Base-by-base conservation (phyloP, 2,329 filamentous ascomycete genomes). In the Fusarium agapanthi region DNA sequence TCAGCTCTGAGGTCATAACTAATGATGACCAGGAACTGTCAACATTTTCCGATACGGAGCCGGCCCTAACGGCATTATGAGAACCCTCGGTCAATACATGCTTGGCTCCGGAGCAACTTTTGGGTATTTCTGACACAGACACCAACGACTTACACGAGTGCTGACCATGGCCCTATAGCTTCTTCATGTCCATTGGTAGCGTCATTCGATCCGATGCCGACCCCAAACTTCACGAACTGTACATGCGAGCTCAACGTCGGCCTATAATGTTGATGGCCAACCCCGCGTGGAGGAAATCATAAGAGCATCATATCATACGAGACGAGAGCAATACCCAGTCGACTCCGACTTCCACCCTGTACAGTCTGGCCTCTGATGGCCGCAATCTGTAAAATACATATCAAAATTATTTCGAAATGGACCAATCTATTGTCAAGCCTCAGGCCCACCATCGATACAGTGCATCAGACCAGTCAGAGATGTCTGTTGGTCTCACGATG, bases 151-250 rank as follows among this genome's bases (percentile, higher is more conserved):
- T 51, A 41, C 26, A 61, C 32, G 14, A 18, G 51, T 38, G 64
- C 73, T 81, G 47, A 81, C 65, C 41, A 40, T 18, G 26, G 43
- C 34, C 5, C 16, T 61, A 26, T 72, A 91, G 89, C 30, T 98
- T 98, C 86, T 99, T 99, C 88, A 99, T 99, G 96, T 95, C 94
- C 65, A 97, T 99, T 77, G 96, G 96, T 76, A 97, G 94, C 77
- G 95, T 97, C 48, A 98, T 99, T 79, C 93, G 96, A 80, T 95
- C 94, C 67, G 96, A 99, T 77, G 91, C 93, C 73, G 93, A 94
- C 47, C 91, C 92, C 41, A 91, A 93, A 77, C 86, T 92, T 66
- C 88, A 90, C 75, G 89, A 95, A 80, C 90, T 93, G 65, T 97
- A 95, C 84, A 88, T 90, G 75, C 89, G 90, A 81, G 91, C 93